Base-by-base conservation (phyloP, 306 rosid species). In the Quercus robur region DNA sequence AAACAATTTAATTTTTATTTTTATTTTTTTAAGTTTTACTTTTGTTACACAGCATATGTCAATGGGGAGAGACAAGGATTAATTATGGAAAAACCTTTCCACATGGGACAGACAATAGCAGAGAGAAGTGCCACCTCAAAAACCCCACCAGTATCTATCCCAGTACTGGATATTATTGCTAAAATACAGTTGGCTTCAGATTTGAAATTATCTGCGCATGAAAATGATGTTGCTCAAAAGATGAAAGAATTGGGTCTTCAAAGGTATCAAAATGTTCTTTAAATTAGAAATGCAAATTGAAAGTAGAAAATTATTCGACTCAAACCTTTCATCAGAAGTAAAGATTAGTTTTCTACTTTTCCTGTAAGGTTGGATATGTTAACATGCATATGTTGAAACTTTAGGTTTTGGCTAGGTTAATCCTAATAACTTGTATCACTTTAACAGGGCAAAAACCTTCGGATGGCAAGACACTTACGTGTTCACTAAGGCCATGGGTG, bases 401-500 rank as follows among this genome's bases (percentile, higher is more conserved):
- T 1, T 6, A 38, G 44, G 10, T 38, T 38, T 6, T 38, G 44
- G 44, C 44, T 38, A 1, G 10, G 44, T 6, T 6, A 6, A 38
- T 38, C 44, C 2, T 38, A 38, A 38, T 38, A 38, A 38, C 44
- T 46, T 38, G 44, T 38, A 38, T 38, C 52, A 11, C 52, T 46
- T 9, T 3, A 30, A 30, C 54, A 87, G 93, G 80, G 91, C 89
- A 0, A 81, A 83, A 17, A 57, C 23, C 19, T 75, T 76, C 28
- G 89, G 93, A 85, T 89, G 89, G 91, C 89, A 88, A 87, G 85
- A 85, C 78, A 85, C 87, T 0, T 89, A 85, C 30, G 85, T 78
- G 61, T 87, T 89, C 73, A 89, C 93, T 10, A 87, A 89, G 70
- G 90, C 90, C 30, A 89, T 86, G 90, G 92, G 92, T 10, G 92